Base-by-base conservation (phyloP, 345 rosid genomes). In the Erucastrum elatum region DNA sequence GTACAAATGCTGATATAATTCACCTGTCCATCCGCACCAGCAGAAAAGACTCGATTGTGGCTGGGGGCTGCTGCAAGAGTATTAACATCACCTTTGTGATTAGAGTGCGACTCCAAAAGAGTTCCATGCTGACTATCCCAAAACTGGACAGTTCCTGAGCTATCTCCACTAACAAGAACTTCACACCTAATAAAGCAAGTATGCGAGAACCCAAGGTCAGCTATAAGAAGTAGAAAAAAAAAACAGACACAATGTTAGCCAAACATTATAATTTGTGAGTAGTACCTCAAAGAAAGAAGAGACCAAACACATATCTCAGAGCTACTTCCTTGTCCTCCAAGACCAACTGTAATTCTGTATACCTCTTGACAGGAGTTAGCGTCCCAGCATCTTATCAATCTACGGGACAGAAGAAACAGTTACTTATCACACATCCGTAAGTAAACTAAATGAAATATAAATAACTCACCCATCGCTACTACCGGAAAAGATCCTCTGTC, bases 11-110 rank as follows among this genome's bases (percentile, higher is more conserved):
- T n/a, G n/a, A n/a, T 49, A 74, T 61, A 64, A 34, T 16, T 71
- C 78, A 92, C 97, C 98, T 93, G 95, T 74, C 99, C 99, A 81
- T 95, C 98, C 41, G 98, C 86, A 67, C 99, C 98, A 58, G 96
- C 91, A 77, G 98, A 92, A 78, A 89, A 95, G 78, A 95, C 96
- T 77, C 91, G 87, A 78, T 80, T 89, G 72, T 93, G 98, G 84
- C 86, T 87, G 80, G 99, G 97, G 73, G 93, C 77, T 61, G 91
- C 93, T 49, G 96, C 96, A 68, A 95, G 87, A 65, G 97, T 85
- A 85, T 95, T 90, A 53, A 84, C 98, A 81, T 90, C 95, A 82
- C 99, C 98, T 81, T 93, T 93, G 84, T 95, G 99, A 51, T 74
- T 79, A 68, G 96, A 81, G 85, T 90, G 93, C 1, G 85, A 88